Evolutionary conservation across 495 filamentous ascomycete genomes (phyloP).

Genomic region (Tetracladium marchalianum): DNA sequence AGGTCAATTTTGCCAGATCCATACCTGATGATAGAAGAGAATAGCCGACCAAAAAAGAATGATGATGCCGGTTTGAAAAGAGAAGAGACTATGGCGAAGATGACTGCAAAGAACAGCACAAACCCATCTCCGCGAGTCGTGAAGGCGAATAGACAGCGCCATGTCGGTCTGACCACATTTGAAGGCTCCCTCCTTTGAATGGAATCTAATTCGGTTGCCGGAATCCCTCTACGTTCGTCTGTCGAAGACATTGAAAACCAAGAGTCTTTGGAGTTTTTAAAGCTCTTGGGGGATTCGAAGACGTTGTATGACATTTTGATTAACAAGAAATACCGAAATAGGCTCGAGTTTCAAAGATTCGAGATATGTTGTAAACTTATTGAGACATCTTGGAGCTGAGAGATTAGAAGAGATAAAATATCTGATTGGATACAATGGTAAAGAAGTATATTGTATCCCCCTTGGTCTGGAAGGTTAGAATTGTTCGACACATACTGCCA

Average conservation of each 20-base stretch:
- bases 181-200: neutral
- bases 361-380: too few relatives aligned
- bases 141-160: conserved; percentile 56
- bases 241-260: neutral
- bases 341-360: too few relatives aligned
- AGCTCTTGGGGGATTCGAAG: too few relatives aligned
- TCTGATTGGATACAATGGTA: too few relatives aligned
- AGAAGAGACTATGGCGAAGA: conserved; percentile 35
- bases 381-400: too few relatives aligned
- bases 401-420: too few relatives aligned
- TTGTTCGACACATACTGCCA: conserved; percentile 1
- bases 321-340: too few relatives aligned
- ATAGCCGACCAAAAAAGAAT: conserved; percentile 65
- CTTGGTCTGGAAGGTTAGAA: too few relatives aligned
- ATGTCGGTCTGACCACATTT: conserved; percentile 2
- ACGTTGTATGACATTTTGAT: too few relatives aligned
- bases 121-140: conserved; percentile 51
- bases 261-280: too few relatives aligned
- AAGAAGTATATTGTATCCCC: too few relatives aligned
- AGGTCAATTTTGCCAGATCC: conserved; percentile 43
- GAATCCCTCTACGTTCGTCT: neutral
- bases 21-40: conserved; percentile 58
- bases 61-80: conserved; percentile 53
- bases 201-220: neutral
- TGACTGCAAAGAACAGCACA: conserved; percentile 23